A percentile compares a stretch with the other conserved stretches of the same genome.
phyloP scores from a whole-genome alignment of 1,284 basidiomycete genomes.

The Pseudozyma sp. region DNA sequence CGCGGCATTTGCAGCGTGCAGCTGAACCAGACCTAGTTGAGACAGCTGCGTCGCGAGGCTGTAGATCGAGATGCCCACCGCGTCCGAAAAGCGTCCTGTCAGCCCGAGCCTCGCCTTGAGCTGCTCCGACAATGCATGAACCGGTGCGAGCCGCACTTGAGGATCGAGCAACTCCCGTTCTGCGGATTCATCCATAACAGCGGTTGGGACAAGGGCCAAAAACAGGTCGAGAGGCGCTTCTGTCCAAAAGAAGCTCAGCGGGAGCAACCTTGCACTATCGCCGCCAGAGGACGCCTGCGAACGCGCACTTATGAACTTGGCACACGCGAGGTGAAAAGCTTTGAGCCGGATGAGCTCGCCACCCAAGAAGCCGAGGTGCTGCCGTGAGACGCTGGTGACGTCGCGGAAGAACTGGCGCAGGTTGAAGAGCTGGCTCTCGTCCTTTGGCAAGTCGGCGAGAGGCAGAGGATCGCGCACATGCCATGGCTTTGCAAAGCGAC shows the following conservation, averaged over 20 bases:
- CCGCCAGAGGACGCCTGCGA: neutral
- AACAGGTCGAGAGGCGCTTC: constrained; percentile 47
- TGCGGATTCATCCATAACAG: constrained; percentile 8
- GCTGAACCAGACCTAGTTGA: constrained; percentile 15
- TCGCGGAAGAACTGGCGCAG: constrained; percentile 35
- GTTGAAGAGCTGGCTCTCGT: constrained; percentile 13
- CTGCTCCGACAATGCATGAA: constrained; percentile 21
- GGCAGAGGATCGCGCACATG: constrained; percentile 12
- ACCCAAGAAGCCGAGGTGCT: constrained; percentile 45
- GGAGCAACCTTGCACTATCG: neutral
- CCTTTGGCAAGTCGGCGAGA: constrained; percentile 19
- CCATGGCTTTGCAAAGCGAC: constrained; percentile 28
- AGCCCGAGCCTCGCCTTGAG: constrained; percentile 37
- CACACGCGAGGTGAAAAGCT: constrained; percentile 47
- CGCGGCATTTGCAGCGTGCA: constrained; percentile 3
- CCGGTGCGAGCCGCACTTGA: constrained; percentile 9
- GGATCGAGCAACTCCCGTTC: constrained; percentile 27
- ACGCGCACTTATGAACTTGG: constrained; percentile 10
- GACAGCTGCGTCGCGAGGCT: constrained; percentile 43
- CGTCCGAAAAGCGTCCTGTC: neutral
- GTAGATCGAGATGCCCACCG: constrained; percentile 26
- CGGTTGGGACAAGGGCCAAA: constrained; percentile 26
- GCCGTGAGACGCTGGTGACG: constrained; percentile 37
- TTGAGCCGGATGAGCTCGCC: constrained; percentile 48
- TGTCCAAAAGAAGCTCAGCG: constrained; percentile 55